These are phyloP conservation scores for Blastobotrys proliferans DNA, from an alignment of 1,139 yeast species.

Conservation along the genomic window DNA sequence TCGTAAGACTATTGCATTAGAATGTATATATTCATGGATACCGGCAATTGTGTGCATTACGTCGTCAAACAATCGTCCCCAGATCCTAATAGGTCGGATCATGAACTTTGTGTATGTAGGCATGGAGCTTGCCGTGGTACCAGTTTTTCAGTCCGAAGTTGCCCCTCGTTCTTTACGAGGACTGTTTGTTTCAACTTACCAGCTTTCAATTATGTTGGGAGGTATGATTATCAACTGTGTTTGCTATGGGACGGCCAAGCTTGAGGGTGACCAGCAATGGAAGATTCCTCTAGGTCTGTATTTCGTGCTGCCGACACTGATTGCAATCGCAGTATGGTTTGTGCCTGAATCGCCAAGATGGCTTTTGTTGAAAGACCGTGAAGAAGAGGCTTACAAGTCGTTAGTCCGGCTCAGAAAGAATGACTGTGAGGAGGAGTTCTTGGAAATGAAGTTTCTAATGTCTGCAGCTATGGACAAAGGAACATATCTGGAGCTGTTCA, in stretches of 20 bases:
- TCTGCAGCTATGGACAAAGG: conserved; percentile 7
- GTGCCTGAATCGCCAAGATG: conserved; percentile 10
- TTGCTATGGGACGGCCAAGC: not conserved
- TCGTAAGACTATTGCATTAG: not conserved
- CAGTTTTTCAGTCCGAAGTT: conserved; percentile 4
- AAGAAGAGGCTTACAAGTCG: conserved; percentile 16
- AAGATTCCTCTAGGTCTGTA: conserved; percentile 2
- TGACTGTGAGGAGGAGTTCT: conserved; percentile 1
- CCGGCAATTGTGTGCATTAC: conserved; percentile 1
- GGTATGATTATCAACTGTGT: not conserved
- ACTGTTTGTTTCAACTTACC: conserved; percentile 4
- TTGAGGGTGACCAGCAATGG: not conserved
- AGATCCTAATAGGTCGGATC: conserved; percentile 1
- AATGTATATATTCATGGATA: conserved; percentile 4
- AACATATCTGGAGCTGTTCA: conserved; percentile 7
- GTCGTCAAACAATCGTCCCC: not conserved
- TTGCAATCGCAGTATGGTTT: conserved; percentile 2
- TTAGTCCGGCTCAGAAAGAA: conserved; percentile 2
- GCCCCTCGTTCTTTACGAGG: conserved; percentile 1
- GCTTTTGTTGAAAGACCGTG: conserved; percentile 13
- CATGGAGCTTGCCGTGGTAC: conserved; percentile 4
- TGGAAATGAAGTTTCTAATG: conserved; percentile 11
- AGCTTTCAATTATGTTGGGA: not conserved
- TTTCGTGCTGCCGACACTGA: not conserved
- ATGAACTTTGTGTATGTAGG: conserved; percentile 3